Percentiles rank a stretch among this genome's conserved stretches.
phyloP scores from a whole-genome alignment of 257 asterid species.

The Catharanthus roseus region DNA sequence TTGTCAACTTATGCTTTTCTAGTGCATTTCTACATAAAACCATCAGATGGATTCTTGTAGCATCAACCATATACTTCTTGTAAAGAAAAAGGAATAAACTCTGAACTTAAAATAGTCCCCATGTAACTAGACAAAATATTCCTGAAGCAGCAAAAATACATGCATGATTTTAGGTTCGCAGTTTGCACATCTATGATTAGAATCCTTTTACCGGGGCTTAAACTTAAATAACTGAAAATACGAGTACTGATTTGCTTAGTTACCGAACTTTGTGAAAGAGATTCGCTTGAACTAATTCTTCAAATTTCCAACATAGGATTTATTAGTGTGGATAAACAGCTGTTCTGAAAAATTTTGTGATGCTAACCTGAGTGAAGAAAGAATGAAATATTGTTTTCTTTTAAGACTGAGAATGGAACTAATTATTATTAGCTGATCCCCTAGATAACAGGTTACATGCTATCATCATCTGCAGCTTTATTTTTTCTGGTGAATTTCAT shows the following conservation, averaged over 20 bases:
- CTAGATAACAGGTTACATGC: background rate
- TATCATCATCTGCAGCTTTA: background rate
- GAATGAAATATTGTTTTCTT: background rate
- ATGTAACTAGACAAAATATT: background rate
- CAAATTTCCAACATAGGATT: background rate
- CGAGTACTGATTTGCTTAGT: background rate
- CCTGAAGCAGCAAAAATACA: background rate
- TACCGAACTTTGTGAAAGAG: background rate
- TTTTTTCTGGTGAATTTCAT: background rate
- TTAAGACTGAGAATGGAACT: background rate
- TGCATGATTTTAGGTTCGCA: background rate
- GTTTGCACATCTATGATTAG: background rate
- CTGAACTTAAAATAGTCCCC: background rate
- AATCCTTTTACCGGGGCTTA: background rate
- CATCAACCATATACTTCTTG: background rate
- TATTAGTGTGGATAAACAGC: background rate
- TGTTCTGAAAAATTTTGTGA: background rate
- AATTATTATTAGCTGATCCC: background rate
- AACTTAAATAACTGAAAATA: background rate
- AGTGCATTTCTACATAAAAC: slow-evolving; percentile 1
- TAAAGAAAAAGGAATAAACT: background rate
- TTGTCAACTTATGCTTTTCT: slow-evolving; percentile 5
- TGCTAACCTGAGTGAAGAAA: background rate
- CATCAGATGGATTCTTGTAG: slow-evolving; percentile 6
- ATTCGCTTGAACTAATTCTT: background rate